Conservation (phyloP, 2,329 filamentous ascomycete genomes). For the Claviceps capensis region DNA sequence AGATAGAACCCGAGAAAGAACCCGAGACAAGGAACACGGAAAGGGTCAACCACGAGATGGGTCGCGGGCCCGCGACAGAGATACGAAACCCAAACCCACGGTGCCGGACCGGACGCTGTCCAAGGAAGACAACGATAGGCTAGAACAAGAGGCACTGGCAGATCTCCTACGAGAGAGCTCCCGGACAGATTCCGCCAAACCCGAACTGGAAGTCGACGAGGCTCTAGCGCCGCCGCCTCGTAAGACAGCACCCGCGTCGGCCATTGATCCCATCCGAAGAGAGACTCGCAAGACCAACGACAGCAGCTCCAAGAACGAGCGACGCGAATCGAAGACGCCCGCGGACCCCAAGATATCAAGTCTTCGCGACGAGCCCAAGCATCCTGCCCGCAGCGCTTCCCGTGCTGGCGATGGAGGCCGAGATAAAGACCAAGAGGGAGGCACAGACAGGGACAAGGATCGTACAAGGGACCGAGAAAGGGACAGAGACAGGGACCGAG, state of each 20-base stretch:
- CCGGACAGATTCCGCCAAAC: slow-evolving; percentile 31
- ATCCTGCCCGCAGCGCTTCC: slow-evolving; percentile 20
- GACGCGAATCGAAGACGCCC: slow-evolving; percentile 17
- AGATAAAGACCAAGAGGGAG: neutral
- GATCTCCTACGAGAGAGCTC: slow-evolving; percentile 47
- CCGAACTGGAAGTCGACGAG: slow-evolving; percentile 43
- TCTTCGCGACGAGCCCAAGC: slow-evolving; percentile 15
- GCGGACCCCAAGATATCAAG: slow-evolving; percentile 14
- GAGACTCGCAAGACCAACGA: slow-evolving; percentile 28
- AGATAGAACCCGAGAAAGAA: slow-evolving; percentile 14
- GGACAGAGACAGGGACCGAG: neutral
- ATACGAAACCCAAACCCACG: slow-evolving; percentile 23
- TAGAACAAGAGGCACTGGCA: slow-evolving; percentile 44
- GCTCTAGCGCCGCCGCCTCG: slow-evolving; percentile 41
- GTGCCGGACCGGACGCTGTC: slow-evolving; percentile 36
- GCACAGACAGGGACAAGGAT: neutral
- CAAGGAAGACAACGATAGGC: slow-evolving; percentile 41
- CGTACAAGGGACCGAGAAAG: neutral
- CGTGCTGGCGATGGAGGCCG: slow-evolving; percentile 9
- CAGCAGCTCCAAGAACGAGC: slow-evolving; percentile 17
- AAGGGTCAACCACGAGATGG: slow-evolving; percentile 19
- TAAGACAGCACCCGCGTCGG: slow-evolving; percentile 38
- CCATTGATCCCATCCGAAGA: slow-evolving; percentile 40
- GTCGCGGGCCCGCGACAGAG: slow-evolving; percentile 18
- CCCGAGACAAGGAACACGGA: slow-evolving; percentile 13